Percentiles rank a stretch among this genome's conserved stretches.
Evolutionary conservation across 2,329 filamentous ascomycete genomes (phyloP).

Genomic region (Sclerotinia sclerotiorum): DNA sequence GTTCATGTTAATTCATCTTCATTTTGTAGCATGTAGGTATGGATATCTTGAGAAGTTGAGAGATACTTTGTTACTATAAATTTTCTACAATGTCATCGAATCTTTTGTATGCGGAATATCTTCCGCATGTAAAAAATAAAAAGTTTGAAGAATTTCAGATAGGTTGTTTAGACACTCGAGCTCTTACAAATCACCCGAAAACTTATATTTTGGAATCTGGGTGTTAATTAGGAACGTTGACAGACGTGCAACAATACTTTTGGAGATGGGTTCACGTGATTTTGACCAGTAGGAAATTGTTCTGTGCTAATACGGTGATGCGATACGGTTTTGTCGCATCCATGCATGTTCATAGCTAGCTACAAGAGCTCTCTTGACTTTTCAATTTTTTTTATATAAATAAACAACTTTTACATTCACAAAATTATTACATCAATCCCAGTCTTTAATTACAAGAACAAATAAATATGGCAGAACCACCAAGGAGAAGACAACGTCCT

Average conservation of each 20-base stretch:
- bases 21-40: no score
- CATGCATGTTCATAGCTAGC: neutral
- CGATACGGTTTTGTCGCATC: neutral
- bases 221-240: no score
- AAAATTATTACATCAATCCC: neutral
- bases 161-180: neutral
- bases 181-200: neutral
- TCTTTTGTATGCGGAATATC: no score
- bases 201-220: neutral
- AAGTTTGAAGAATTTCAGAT: neutral
- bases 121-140: no score
- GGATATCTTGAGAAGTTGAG: no score
- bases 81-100: no score
- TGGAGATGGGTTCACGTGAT: neutral
- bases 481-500: slow-evolving; percentile 51
- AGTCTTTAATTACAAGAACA: neutral
- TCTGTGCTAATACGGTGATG: slow-evolving; percentile 1
- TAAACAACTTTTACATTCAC: neutral
- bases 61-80: no score
- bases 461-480: slow-evolving; percentile 51
- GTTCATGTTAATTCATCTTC: no score
- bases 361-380: neutral
- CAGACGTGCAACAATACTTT: neutral
- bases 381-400: neutral
- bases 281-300: neutral